Conservation (phyloP, 2,329 filamentous ascomycete genomes). For the Sclerotinia subarctica region DNA sequence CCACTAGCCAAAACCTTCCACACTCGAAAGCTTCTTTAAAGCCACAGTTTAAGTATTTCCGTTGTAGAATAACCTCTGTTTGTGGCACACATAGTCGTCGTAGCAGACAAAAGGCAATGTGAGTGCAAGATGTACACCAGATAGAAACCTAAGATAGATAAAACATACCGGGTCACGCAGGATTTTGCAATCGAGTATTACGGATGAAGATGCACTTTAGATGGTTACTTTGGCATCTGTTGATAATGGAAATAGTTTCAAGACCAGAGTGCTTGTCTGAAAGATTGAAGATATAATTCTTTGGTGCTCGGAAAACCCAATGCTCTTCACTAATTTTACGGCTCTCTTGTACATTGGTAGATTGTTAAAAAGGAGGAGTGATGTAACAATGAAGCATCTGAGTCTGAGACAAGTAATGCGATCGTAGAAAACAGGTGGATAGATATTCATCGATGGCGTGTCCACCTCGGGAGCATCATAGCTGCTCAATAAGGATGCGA, state of each 20-base stretch:
- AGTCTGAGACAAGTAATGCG: neutral
- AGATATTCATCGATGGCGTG: neutral
- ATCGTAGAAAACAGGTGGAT: neutral
- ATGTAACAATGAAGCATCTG: neutral
- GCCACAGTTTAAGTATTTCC: neutral
- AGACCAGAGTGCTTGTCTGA: slow-evolving; percentile 40
- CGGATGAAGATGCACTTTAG: slow-evolving; percentile 46
- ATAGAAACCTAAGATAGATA: slow-evolving; percentile 43
- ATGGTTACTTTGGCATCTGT: slow-evolving; percentile 43
- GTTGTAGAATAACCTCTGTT: slow-evolving; percentile 41
- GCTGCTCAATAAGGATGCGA: too few species aligned
- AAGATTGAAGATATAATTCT: slow-evolving; percentile 40
- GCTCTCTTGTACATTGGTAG: neutral
- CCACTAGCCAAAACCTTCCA: slow-evolving; percentile 47
- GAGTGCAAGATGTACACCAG: slow-evolving; percentile 42
- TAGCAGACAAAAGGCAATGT: slow-evolving; percentile 45
- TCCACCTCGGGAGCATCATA: neutral
- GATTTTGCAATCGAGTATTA: slow-evolving; percentile 39
- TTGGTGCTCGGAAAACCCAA: slow-evolving; percentile 24
- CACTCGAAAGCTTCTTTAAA: slow-evolving; percentile 46
- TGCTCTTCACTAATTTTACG: slow-evolving; percentile 6
- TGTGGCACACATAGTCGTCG: slow-evolving; percentile 44
- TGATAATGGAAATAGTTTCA: slow-evolving; percentile 38
- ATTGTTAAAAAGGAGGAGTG: neutral
- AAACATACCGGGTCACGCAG: slow-evolving; percentile 43